Base-by-base conservation (phyloP, 164 flowering plant genomes). In the Vitis cinerea region DNA sequence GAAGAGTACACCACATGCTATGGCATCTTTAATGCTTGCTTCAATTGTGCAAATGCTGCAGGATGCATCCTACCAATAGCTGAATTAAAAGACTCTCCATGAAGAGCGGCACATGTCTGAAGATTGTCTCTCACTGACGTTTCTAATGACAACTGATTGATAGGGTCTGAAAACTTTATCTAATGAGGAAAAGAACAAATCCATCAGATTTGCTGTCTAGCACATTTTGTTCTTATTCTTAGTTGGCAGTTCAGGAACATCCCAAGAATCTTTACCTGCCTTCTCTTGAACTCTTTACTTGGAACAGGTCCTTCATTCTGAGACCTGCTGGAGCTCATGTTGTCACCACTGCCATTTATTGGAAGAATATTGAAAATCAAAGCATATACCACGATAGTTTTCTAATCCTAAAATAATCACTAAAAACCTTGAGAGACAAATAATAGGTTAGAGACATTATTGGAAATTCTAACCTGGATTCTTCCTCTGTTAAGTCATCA, bases 31-130 rank as follows among this genome's bases (percentile, higher is more conserved):
- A 95, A 74, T 53, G 97, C 99, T 60, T 88, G 85, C 72, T 91
- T 89, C 72, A 91, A 65, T 80, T 96, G 99, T 53, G 88, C 83
- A 50, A 91, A 72, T 57, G 88, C 87, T 8, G 92, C 23, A n/a
- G 97, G 95, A 82, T 95, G 90, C 86, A 95, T 89, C 78, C 85
- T 83, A 63, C 87, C 68, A 17, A 96, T 86, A 59, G 92, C 92
- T 14, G 83, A 67, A 82, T 90, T 86, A 64, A 96, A 96, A 59
- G 97, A 71, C 49, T 93, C 97, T 23, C 99, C 98, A 82, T 95
- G 97, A 79, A 95, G 85, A 23, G 85, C 69, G 63, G 96, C 88
- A 82, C 98, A 95, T 2, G 85, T 86, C 79, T 88, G 93, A 80
- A 95, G 97, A 75, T 93, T 93, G 27, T 91, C 92, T 64, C 88